These are phyloP conservation scores for Phytophthora melonis DNA, from an alignment of 352 stramenopile genomes.

Conservation along the genomic window DNA sequence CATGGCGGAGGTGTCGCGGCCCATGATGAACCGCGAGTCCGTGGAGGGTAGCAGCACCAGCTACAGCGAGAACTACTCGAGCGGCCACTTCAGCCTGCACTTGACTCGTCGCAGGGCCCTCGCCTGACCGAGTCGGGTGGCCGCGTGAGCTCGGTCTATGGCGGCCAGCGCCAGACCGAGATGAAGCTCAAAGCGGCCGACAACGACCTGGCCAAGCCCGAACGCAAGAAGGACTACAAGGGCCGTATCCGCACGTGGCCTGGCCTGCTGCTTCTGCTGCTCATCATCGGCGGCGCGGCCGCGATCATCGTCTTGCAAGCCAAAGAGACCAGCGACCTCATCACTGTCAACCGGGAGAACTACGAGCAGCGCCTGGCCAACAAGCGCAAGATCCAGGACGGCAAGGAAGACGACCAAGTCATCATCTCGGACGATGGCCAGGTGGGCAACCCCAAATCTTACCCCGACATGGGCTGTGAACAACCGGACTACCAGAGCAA, in stretches of 20 bases:
- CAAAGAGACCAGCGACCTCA: constrained; percentile 41
- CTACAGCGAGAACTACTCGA: constrained; percentile 29
- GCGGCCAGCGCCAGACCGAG: constrained; percentile 51
- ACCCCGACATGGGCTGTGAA: constrained; percentile 60
- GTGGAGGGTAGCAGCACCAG: constrained; percentile 13
- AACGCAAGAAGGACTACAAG: constrained; percentile 72
- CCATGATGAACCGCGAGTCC: constrained; percentile 1
- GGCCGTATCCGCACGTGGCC: constrained; percentile 74
- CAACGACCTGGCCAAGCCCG: constrained; percentile 41
- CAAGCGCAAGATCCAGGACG: constrained; percentile 56
- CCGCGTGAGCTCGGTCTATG: constrained; percentile 17
- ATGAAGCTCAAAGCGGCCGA: constrained; percentile 67
- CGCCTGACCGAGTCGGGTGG: constrained; percentile 40
- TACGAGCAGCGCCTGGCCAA: constrained; percentile 38
- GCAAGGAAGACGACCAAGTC: constrained; percentile 38
- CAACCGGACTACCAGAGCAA: constrained; percentile 74
- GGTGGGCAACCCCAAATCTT: constrained; percentile 63
- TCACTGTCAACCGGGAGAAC: constrained; percentile 23
- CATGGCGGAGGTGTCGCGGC: constrained; percentile 32
- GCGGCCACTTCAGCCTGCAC: constrained; percentile 27
- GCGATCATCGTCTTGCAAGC: constrained; percentile 54
- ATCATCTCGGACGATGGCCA: constrained; percentile 63
- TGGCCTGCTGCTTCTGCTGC: constrained; percentile 56
- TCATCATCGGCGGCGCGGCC: constrained; percentile 45
- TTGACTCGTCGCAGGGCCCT: constrained; percentile 30